Evolutionary conservation across 192 early-diverging fungal species (phyloP), one percentile per base, ranked within the genome.

Genomic region (Mortierella claussenii): DNA sequence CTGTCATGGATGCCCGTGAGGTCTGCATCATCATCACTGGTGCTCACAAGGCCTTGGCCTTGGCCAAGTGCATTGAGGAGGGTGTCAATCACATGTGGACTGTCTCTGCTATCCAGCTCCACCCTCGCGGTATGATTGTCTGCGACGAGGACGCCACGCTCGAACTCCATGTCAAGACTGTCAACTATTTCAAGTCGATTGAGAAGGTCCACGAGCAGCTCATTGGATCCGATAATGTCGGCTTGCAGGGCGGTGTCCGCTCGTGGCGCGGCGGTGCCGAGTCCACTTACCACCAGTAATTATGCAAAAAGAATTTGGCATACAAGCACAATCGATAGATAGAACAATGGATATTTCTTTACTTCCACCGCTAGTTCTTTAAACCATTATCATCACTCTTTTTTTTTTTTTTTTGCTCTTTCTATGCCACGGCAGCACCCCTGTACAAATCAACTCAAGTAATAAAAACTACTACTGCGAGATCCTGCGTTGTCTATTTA

Each of bases 11-110:
- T 74, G 87, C 93, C 21, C 87, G 90, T 48, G 93, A 95, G 73
- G 92, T 95, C 18, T 83, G 91, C 49, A 82, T 95, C 28, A 89
- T 95, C 69, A 95, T 95, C 65, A 94, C 91, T 40, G 93, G 93
- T 55, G 93, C 93, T 31, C 89, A 90, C 79, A 95, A 95, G 79
- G 91, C 92, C 21, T 80, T 90, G 49, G 92, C 93, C 3, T 81
- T 94, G 44, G 91, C 92, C 55, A 93, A 94, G 82, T 93, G 92
- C 78, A 91, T 94, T 63, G 93, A 89, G 69, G 85, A 83, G 68
- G 83, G 92, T 24, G 90, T 95, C 46, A 95, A 95, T 83, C 92
- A 93, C 81, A 94, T 94, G 92, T 95, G 91, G 91, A 93, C 92
- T 24, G 92, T 95, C 33, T 93, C 90, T 27, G 93, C 92, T 51